These are phyloP conservation scores for Fusarium ramigenum DNA, from an alignment of 2,329 filamentous ascomycete genomes.

Conservation along the genomic window DNA sequence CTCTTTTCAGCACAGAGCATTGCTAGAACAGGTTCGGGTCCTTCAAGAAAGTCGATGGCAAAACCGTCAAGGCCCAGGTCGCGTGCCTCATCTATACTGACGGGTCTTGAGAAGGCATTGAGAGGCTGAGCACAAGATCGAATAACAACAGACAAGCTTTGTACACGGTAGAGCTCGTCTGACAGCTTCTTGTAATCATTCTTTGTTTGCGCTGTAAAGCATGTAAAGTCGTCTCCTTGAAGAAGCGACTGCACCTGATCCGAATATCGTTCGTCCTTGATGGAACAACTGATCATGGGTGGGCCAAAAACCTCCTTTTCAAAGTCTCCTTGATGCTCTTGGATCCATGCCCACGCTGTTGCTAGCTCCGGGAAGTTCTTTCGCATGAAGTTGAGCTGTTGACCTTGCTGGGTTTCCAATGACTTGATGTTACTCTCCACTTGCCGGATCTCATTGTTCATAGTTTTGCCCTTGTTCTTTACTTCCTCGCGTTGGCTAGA, in stretches of 20 bases:
- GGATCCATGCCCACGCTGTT: slow-evolving; percentile 83
- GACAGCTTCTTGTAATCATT: slow-evolving; percentile 80
- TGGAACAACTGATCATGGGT: slow-evolving; percentile 79
- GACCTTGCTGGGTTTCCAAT: slow-evolving; percentile 79
- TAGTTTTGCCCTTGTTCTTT: slow-evolving; percentile 52
- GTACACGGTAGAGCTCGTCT: slow-evolving; percentile 67
- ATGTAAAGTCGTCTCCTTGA: slow-evolving; percentile 62
- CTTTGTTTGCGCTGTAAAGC: slow-evolving; percentile 79
- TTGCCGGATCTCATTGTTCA: slow-evolving; percentile 51
- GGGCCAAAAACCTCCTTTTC: slow-evolving; percentile 83
- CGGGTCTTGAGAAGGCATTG: slow-evolving; percentile 62
- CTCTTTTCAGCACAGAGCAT: slow-evolving; percentile 83
- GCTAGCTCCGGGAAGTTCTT: slow-evolving; percentile 70
- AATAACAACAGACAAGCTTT: slow-evolving; percentile 77
- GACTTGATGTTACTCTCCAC: slow-evolving; percentile 61
- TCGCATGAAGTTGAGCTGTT: slow-evolving; percentile 73
- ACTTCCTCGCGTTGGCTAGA: slow-evolving; percentile 54
- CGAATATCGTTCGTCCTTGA: slow-evolving; percentile 76
- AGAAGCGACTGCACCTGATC: slow-evolving; percentile 64
- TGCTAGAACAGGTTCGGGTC: slow-evolving; percentile 83
- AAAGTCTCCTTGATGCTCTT: slow-evolving; percentile 74
- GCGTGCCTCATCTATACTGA: slow-evolving; percentile 64
- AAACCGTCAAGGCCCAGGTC: slow-evolving; percentile 79
- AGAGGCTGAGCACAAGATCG: slow-evolving; percentile 68
- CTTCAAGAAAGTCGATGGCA: slow-evolving; percentile 80